A percentile compares a stretch with the other conserved stretches of the same genome.
These are phyloP conservation scores for Teunomyces cretensis DNA, from an alignment of 805 yeast genomes.

Conservation along the genomic window DNA sequence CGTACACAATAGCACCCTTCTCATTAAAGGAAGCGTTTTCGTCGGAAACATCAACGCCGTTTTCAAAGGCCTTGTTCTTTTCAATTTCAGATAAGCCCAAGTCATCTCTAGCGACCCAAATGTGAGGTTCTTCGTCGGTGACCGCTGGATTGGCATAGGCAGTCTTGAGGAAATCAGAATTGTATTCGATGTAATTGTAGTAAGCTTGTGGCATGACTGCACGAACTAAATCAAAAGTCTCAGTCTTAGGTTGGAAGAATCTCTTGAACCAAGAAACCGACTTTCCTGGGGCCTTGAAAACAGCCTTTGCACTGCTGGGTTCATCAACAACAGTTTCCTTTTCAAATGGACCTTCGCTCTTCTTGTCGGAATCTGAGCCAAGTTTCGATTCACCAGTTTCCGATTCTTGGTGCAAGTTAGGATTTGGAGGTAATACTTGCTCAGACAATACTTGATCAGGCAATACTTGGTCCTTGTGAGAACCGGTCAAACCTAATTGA, in stretches of 20 bases:
- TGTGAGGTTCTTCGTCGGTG: conserved; percentile 54
- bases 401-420: conserved; percentile 1
- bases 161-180: conserved; percentile 37
- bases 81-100: conserved; percentile 66
- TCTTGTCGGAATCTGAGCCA: conserved; percentile 9
- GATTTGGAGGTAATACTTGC: conserved; percentile 9
- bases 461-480: conserved; percentile 19
- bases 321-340: background rate
- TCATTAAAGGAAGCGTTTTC: conserved; percentile 58
- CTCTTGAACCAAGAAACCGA: conserved; percentile 32
- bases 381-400: conserved; percentile 1
- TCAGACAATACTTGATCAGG: conserved; percentile 11
- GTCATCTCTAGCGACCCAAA: conserved; percentile 72
- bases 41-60: conserved; percentile 55
- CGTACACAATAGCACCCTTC: conserved; percentile 51
- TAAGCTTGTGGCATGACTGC: conserved; percentile 42
- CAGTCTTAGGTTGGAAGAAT: conserved; percentile 49
- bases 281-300: conserved; percentile 17
- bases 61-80: conserved; percentile 54
- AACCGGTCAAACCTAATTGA: conserved; percentile 33
- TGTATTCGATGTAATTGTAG: conserved; percentile 42
- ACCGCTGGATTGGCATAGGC: conserved; percentile 60
- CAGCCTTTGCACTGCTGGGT: conserved; percentile 6
- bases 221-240: conserved; percentile 47
- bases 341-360: conserved; percentile 3